A percentile compares a stretch with the other conserved stretches of the same genome.
Conservation (phyloP, 2,329 filamentous ascomycete genomes). For the Monosporascus sp. region DNA sequence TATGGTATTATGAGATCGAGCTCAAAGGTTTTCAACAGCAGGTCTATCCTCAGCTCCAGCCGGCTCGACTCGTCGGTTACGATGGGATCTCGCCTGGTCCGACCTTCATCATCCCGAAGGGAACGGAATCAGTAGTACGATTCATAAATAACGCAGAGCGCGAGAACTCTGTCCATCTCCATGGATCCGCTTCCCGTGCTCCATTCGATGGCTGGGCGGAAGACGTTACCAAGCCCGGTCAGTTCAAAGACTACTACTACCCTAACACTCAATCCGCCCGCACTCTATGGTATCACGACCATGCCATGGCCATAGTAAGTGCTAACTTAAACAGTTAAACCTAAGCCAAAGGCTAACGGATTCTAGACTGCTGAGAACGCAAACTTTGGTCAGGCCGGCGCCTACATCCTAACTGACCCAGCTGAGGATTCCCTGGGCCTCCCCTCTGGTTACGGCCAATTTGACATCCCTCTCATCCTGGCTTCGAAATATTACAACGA, state of each 20-base stretch:
- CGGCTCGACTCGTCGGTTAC: conserved; percentile 38
- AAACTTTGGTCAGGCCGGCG: conserved; percentile 51
- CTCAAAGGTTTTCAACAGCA: conserved; percentile 28
- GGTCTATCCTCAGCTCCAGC: conserved; percentile 30
- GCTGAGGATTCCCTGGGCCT: conserved; percentile 43
- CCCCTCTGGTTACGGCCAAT: conserved; percentile 42
- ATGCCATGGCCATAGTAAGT: conserved; percentile 30
- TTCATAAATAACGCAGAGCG: conserved; percentile 44
- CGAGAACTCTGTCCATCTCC: conserved; percentile 46
- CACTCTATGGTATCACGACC: conserved; percentile 54
- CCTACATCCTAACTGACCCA: conserved; percentile 48
- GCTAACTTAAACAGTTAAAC: background rate
- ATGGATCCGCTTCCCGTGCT: conserved; percentile 46
- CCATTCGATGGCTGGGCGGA: conserved; percentile 51
- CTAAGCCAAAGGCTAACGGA: conserved; percentile 14
- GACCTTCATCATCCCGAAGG: conserved; percentile 43
- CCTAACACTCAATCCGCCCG: conserved; percentile 49
- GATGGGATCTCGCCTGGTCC: conserved; percentile 51
- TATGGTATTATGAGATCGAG: conserved; percentile 32
- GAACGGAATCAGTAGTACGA: conserved; percentile 47
- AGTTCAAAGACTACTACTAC: conserved; percentile 57
- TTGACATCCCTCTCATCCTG: conserved; percentile 49
- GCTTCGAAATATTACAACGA: conserved; percentile 45
- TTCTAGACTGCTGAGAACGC: conserved; percentile 46
- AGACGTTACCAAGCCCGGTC: conserved; percentile 43